Conservation (phyloP, 805 yeast genomes). For the Candida nitratophila region DNA sequence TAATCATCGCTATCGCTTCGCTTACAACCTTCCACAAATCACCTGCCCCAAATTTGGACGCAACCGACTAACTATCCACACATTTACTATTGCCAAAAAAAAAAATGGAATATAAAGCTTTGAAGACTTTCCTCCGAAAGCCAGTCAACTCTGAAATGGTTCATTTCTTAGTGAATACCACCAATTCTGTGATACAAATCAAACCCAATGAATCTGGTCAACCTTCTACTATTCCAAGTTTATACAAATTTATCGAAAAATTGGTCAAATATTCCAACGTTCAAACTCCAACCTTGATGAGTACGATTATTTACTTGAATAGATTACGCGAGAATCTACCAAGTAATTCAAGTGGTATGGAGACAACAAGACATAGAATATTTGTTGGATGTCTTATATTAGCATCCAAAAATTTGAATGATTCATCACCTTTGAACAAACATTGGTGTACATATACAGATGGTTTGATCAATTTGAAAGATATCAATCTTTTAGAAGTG, state of each 20-base stretch:
- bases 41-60: too few relatives aligned
- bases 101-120: constrained; percentile 39
- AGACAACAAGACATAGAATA: constrained; percentile 87
- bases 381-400: constrained; percentile 83
- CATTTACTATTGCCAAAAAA: too few relatives aligned
- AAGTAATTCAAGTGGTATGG: constrained; percentile 84
- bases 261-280: constrained; percentile 80
- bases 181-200: constrained; percentile 48
- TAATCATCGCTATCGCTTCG: too few relatives aligned
- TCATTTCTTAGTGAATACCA: constrained; percentile 48
- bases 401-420: constrained; percentile 90
- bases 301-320: constrained; percentile 76
- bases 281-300: constrained; percentile 92
- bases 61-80: background rate
- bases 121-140: constrained; percentile 44
- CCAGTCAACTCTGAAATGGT: constrained; percentile 56
- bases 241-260: constrained; percentile 60
- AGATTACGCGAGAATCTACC: constrained; percentile 76
- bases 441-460: constrained; percentile 94
- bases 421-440: constrained; percentile 89
- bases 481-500: constrained; percentile 86
- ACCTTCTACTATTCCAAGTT: constrained; percentile 30
- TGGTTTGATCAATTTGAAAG: constrained; percentile 69
- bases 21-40: too few relatives aligned
- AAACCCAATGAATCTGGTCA: constrained; percentile 11